Evolutionary conservation across 805 yeast species (phyloP).

Genomic region (Pichia sporocuriosa): DNA sequence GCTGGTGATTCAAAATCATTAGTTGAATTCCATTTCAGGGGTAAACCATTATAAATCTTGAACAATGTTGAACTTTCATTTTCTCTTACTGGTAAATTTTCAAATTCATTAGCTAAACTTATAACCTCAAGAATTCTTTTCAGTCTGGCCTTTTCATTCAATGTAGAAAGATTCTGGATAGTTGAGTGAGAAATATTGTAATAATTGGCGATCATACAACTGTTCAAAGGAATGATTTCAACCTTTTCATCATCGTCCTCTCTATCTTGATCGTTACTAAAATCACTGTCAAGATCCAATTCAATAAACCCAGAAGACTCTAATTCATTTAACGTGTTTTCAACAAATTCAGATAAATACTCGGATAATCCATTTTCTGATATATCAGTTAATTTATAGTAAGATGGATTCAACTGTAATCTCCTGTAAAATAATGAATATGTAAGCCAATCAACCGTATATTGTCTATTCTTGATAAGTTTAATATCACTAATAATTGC

Average conservation of each 20-base stretch:
- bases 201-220: slow-evolving; percentile 69
- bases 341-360: slow-evolving; percentile 78
- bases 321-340: slow-evolving; percentile 59
- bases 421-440: slow-evolving; percentile 79
- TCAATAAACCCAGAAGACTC: slow-evolving; percentile 56
- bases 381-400: slow-evolving; percentile 67
- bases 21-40: slow-evolving; percentile 43
- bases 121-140: slow-evolving; percentile 58
- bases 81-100: slow-evolving; percentile 50
- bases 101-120: slow-evolving; percentile 68
- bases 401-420: slow-evolving; percentile 76
- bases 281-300: slow-evolving; percentile 36
- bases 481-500: slow-evolving; percentile 66
- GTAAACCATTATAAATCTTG: slow-evolving; percentile 52
- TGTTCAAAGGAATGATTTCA: slow-evolving; percentile 55
- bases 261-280: slow-evolving; percentile 17
- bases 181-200: slow-evolving; percentile 60
- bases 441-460: slow-evolving; percentile 86
- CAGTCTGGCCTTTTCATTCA: slow-evolving; percentile 51
- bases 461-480: slow-evolving; percentile 63
- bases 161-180: slow-evolving; percentile 52
- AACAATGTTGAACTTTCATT: slow-evolving; percentile 47
- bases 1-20: slow-evolving; percentile 42
- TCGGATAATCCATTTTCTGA: slow-evolving; percentile 69
- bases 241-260: slow-evolving; percentile 34